Evolutionary conservation across 2,329 filamentous ascomycete species (phyloP), one percentile per base, ranked within the genome.

Genomic region (Cylindrodendrum hubeiense): DNA sequence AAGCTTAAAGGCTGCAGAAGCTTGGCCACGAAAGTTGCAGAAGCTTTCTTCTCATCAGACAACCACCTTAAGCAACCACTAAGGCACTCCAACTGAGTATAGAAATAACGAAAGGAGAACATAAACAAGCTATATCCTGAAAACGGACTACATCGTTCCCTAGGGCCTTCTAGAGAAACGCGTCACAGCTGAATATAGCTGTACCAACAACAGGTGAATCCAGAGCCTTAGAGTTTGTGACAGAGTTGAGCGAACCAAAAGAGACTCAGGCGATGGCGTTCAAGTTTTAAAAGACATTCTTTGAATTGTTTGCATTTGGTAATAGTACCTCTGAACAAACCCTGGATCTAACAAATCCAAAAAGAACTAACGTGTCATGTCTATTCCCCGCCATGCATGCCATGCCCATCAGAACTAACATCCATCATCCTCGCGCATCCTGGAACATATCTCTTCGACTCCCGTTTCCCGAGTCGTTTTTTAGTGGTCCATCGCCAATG

Each of bases 401-500:
- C 28, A 50, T 50, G 47, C 47, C 47, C 47, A 19, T 28, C 47
- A 50, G 26, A 50, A 50, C 39, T 22, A 43, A 59, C 56, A 39
- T 19, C 46, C 19, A 44, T 28, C 39, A 46, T 41, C 46, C 52
- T 55, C 26, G 53, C 28, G 28, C 26, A 56, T 56, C 39, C 53
- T 22, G 53, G 17, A 50, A 33, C 39, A 34, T 46, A 30, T 46
- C 53, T n/a, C 53, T 46, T 34, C 41, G 21, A 46, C 30, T 47
- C 41, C 30, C 41, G 19, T 34, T 34, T 34, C 53, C 28, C 53
- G 22, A 37, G 30, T 30, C 19, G n/a, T 28, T 53, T 58, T 63
- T 41, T 30, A 51, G 46, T 47, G 60, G 21, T 44, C 47, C 53
- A 28, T 51, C 49, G 46, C 39, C 28, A 46, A 50, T 47, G 47